phyloP scores from a whole-genome alignment of 2,329 filamentous ascomycete genomes.

The Trichophyton verrucosum region DNA sequence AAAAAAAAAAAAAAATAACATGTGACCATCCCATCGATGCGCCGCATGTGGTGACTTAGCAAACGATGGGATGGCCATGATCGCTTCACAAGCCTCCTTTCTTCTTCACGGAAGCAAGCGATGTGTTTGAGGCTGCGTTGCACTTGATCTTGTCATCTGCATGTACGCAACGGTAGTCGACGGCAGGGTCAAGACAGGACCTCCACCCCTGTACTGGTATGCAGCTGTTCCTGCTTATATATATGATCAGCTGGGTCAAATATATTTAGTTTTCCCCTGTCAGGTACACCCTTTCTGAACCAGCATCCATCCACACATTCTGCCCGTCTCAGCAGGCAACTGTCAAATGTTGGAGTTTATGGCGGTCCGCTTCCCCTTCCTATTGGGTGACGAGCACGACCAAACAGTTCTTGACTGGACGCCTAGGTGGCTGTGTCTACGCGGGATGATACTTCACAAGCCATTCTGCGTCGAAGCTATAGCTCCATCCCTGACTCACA shows the following conservation, averaged over 20 bases:
- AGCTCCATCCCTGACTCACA: background rate
- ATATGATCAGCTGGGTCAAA: background rate
- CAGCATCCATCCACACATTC: background rate
- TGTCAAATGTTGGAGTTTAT: background rate
- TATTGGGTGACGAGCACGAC: background rate
- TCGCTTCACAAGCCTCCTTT: background rate
- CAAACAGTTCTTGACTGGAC: background rate
- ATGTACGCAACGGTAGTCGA: background rate
- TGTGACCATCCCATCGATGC: background rate
- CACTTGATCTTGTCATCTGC: slow-evolving; percentile 1
- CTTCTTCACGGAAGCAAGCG: background rate
- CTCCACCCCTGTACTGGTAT: background rate
- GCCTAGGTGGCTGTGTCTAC: background rate
- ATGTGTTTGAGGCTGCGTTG: background rate
- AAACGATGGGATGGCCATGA: background rate
- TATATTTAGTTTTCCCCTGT: background rate
- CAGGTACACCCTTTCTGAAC: slow-evolving; percentile 1
- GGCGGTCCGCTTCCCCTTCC: background rate
- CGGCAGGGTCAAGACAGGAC: too few species aligned
- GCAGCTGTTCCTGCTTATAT: slow-evolving; percentile 1
- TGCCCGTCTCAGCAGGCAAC: background rate
- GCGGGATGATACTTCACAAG: background rate
- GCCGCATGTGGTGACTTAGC: background rate
- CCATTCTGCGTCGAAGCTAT: background rate
- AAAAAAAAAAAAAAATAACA: background rate